Base-by-base conservation (phyloP, 164 flowering plant genomes). In the Aristolochia californica region DNA sequence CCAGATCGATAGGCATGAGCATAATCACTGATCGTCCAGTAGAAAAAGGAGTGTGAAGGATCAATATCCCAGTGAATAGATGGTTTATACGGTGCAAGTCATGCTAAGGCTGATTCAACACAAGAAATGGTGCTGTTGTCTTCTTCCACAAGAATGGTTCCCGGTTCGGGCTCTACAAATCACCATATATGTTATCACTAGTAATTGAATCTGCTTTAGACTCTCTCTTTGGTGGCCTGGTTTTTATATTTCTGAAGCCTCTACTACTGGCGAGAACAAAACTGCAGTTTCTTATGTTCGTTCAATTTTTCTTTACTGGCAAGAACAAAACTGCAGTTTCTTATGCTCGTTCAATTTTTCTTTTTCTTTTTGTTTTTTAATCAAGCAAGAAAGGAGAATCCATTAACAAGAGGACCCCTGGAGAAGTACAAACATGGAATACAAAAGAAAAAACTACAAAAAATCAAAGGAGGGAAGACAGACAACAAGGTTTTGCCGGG, bases 1-100 rank as follows among this genome's bases (percentile, higher is more conserved):
- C 64, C 61, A 30, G 85, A 72, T 51, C 80, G 88, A 68, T 93
- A 93, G 62, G 99, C 97, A 78, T 87, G 74, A 52, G 96, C 89
- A 74, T 70, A 89, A 68, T 93, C 97, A 45, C 96, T 84, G 58
- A 93, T 87, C 60, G 77, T 93, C 99, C 99, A 89, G 66, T 87
- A 87, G 51, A 80, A 74, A 58, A 85, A 87, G 48, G 73, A 43
- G 44, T 16, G 26, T 59, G 61, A 45, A 8, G 72, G 47, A 55
- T 74, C 78, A 43, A 53, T 54, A 61, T 38, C 77, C 77, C 73
- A 72, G 63, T 58, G 59, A 52, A 24, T 60, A 53, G 83, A 55
- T 66, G 87, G 82, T 68, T 81, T 79, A 74, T 85, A 85, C 17
- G 67, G 77, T 48, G 91, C 88, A 66, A 93, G 95, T 65, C 89